These are phyloP conservation scores for Trichoderma erinaceum DNA, from an alignment of 495 filamentous ascomycete species.

Conservation along the genomic window DNA sequence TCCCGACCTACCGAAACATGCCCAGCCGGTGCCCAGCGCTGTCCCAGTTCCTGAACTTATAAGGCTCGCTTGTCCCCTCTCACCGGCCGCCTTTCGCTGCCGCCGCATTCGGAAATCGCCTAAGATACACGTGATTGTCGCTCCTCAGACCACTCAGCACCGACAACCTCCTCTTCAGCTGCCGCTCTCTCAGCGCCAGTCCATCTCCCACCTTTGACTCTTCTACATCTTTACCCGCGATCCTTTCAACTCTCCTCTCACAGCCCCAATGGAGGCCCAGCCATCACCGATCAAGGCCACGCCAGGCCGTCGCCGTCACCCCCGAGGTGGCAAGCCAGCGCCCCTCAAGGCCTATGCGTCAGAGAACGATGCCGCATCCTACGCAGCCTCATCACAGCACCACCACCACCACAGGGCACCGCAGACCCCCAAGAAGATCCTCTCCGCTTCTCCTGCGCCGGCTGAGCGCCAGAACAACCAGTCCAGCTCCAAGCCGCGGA, in stretches of 20 bases:
- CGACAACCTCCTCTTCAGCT: too few species aligned
- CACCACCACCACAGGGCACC: slow-evolving; percentile 26
- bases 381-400: slow-evolving; percentile 17
- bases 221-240: too few species aligned
- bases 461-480: neutral
- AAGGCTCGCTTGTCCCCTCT: too few species aligned
- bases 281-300: slow-evolving; percentile 25
- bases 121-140: too few species aligned
- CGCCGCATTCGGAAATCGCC: too few species aligned
- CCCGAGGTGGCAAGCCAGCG: slow-evolving; percentile 25
- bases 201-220: too few species aligned
- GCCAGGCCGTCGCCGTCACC: slow-evolving; percentile 35
- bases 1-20: too few species aligned
- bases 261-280: neutral
- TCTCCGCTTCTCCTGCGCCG: slow-evolving; percentile 22
- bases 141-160: too few species aligned
- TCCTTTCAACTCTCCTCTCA: neutral
- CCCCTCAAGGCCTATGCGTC: slow-evolving; percentile 42
- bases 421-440: slow-evolving; percentile 33
- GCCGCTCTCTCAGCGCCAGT: too few species aligned
- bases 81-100: too few species aligned
- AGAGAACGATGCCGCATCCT: slow-evolving; percentile 39
- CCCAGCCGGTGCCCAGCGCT: too few species aligned
- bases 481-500: slow-evolving; percentile 26
- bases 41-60: too few species aligned